Evolutionary conservation across 2,329 filamentous ascomycete genomes (phyloP), one percentile per base, ranked within the genome.

Genomic region (Endothia cerciana): DNA sequence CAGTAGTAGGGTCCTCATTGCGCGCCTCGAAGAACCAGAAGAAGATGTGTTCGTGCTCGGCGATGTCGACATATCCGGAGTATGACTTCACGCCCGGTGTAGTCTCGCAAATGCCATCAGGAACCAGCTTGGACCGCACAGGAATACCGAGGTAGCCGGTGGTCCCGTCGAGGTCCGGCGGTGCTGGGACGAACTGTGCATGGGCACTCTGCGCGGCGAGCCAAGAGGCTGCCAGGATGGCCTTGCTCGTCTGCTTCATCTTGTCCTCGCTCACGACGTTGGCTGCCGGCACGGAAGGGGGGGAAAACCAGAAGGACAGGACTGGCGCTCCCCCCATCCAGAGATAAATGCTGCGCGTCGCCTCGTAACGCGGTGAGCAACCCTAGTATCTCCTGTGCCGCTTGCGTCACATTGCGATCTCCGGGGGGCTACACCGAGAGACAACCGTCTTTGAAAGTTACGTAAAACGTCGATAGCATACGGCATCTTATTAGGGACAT

Each of bases 1-100:
- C 82, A 6, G 78, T 74, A 0, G 4, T 70, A 4, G 82, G 81
- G 64, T 83, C 75, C 19, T 71, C 65, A 45, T 80, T 77, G 60
- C 82, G 76, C 8, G 82, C 79, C 68, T 84, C 82, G 70, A 85
- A 84, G 72, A 83, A 83, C 80, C 81, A 83, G 71, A 77, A 77
- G 73, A 81, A 81, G 45, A 80, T 77, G 70, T 81, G 79, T 67
- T 79, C 68, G 65, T 78, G 69, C 61, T 74, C 73, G 2, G 71
- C 73, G 4, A 81, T 76, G 71, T 81, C 79, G 36, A 76, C 78
- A 69, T 80, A 81, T 8, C 79, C 79, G 41, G 77, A 77, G 68
- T 76, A 81, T 66, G 75, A 77, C 72, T 79, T 80, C 47, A 81
- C 78, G 28, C 73, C 64, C 1, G 77, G 77, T 68, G 79, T 76